Base-by-base conservation (phyloP, 2,329 filamentous ascomycete species). In the Metarhizium guizhouense region DNA sequence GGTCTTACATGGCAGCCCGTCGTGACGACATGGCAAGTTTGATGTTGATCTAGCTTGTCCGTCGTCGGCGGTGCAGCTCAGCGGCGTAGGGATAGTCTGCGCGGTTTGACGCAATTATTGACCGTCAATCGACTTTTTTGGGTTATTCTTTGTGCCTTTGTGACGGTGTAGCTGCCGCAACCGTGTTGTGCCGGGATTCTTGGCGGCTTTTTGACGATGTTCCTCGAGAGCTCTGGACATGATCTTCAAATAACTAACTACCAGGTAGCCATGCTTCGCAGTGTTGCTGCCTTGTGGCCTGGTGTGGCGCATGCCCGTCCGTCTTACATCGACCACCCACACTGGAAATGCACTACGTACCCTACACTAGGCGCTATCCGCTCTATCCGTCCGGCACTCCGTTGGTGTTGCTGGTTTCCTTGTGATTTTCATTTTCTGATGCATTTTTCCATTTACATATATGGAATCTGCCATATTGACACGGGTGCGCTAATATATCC, bases 1-100 rank as follows among this genome's bases (percentile, higher is more conserved):
- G 67, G 6, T 38, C 78, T 75, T 60, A 81, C 79, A 81, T 61
- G 34, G 75, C 74, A 63, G 77, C 78, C 66, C 74, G 76, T 69
- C 74, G 72, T 59, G 67, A 67, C 59, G 67, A 65, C 67, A 69
- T 56, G 6, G 10, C 53, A 30, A 30, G 18, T 47, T 18, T 36
- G 51, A 68, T 56, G 14, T n/a, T 56, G 25, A 18, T 47, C 47
- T 13, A 11, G 42, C n/a, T 30, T 30, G 45, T 48, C 45, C 14
- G 7, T 20, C 25, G 43, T 47, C 14, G 45, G 45, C 7, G 11
- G 7, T 29, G 25, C 45, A 29, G 25, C 20, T 29, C 20, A 11
- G 25, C 6, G 45, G 11, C 45, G 25, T 30, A n/a, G 14, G 13
- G 25, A 7, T 7, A 8, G 6, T 48, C n/a, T 29, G 43, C 18